Conservation (phyloP, 306 rosid genomes). For the Cucurbita pepo region DNA sequence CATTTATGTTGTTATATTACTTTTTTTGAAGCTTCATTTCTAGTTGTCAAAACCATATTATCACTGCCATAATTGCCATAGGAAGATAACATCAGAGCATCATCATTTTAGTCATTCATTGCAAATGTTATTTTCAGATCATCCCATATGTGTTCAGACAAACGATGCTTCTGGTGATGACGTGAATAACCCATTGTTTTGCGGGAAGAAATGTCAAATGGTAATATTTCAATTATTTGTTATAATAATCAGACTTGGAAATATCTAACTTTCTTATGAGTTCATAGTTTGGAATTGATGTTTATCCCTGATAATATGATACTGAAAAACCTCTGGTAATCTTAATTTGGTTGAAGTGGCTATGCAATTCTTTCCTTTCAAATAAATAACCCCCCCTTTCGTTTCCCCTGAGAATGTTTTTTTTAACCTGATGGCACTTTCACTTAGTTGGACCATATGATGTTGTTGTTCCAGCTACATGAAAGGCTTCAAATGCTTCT, state of each 20-base stretch:
- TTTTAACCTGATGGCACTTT: not conserved
- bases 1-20: not conserved
- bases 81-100: not conserved
- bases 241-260: constrained; percentile 2
- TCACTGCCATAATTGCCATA: not conserved
- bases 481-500: constrained; percentile 50
- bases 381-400: not conserved
- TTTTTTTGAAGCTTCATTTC: not conserved
- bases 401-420: no score
- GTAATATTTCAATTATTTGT: constrained; percentile 22
- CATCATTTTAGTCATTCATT: not conserved
- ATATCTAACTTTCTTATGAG: not conserved
- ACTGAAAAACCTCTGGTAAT: constrained; percentile 1
- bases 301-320: not conserved
- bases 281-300: not conserved
- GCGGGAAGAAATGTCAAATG: constrained; percentile 67
- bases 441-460: not conserved
- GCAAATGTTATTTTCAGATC: constrained; percentile 34
- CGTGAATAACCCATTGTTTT: constrained; percentile 23
- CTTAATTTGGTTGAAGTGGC: not conserved
- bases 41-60: not conserved
- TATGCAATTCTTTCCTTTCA: not conserved
- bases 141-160: constrained; percentile 36
- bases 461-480: constrained; percentile 40
- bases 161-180: constrained; percentile 21